phyloP scores from a whole-genome alignment of 2,329 filamentous ascomycete genomes.

The Acephala macrosclerotiorum region DNA sequence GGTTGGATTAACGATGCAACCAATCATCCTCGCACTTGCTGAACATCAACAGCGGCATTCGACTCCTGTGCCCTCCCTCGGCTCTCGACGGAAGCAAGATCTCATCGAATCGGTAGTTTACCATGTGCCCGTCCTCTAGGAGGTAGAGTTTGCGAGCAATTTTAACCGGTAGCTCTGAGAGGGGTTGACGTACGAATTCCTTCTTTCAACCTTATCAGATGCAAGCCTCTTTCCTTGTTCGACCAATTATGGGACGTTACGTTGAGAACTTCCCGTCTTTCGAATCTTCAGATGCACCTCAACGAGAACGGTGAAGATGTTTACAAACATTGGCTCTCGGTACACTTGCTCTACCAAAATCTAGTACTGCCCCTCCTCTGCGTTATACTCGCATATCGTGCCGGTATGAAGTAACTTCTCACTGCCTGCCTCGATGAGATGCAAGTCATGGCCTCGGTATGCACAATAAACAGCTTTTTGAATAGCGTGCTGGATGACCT shows the following conservation, averaged over 20 bases:
- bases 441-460: conserved; percentile 8
- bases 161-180: background rate
- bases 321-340: background rate
- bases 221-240: background rate
- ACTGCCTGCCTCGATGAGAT: conserved; percentile 10
- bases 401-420: conserved; percentile 3
- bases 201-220: conserved; percentile 4
- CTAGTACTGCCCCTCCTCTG: background rate
- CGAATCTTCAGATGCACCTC: background rate
- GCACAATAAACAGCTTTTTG: conserved; percentile 1
- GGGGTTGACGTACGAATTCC: background rate
- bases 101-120: background rate
- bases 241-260: background rate
- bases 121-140: background rate
- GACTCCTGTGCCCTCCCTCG: background rate
- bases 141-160: background rate
- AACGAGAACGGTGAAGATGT: background rate
- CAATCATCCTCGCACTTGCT: background rate
- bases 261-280: conserved; percentile 6
- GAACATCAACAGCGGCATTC: background rate
- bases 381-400: background rate
- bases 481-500: conserved; percentile 3
- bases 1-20: background rate
- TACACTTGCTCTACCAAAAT: conserved; percentile 1
- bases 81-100: background rate